Base-by-base conservation (phyloP, 2,329 filamentous ascomycete genomes). In the Aspergillus aculeatinus region DNA sequence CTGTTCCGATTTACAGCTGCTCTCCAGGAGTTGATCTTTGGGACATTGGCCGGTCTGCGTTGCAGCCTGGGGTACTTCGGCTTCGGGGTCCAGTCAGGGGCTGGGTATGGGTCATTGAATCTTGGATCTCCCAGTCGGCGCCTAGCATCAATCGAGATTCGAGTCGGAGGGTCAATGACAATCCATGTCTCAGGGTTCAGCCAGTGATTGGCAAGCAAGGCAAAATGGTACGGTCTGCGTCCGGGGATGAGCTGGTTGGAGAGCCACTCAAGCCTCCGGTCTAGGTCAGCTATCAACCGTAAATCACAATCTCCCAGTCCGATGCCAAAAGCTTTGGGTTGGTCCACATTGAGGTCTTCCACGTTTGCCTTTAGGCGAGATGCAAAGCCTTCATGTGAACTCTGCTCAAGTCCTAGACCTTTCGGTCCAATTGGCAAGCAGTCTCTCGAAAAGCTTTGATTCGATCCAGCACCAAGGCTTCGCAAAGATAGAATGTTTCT, bases 171-270 rank as follows among this genome's bases (percentile, higher is more conserved):
- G 58, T 78, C 76, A 47, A 71, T 68, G 29, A 79, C 74, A 21
- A 75, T 51, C 76, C 75, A 78, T 1, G 76, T 78, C 33, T 72
- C 66, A 47, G 62, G 69, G 56, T 77, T 79, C n/a, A 79, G 54
- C 76, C 76, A 79, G 58, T 78, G 77, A 51, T 77, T 78, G 33
- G 75, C 71, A 47, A 78, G 69, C 23, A 76, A 60, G 25, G 73
- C 66, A 57, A 78, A 78, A 60, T 77, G 74, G 55, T 73, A 77
- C 5, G 76, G 72, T 59, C 73, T 76, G 51, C 73, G 69, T 10
- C 76, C 77, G 5, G 77, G 76, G 5, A 70, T 74, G 23, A 73
- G 68, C 59, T 79, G 75, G 47, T 72, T 65, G 31, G 70, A 68
- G 12, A 77, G 61, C 77, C 77, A 79, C 48, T 70, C 64, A 4